A percentile compares a stretch with the other conserved stretches of the same genome.
phyloP scores from a whole-genome alignment of 768 basidiomycete genomes.

The Boletus fagicola region DNA sequence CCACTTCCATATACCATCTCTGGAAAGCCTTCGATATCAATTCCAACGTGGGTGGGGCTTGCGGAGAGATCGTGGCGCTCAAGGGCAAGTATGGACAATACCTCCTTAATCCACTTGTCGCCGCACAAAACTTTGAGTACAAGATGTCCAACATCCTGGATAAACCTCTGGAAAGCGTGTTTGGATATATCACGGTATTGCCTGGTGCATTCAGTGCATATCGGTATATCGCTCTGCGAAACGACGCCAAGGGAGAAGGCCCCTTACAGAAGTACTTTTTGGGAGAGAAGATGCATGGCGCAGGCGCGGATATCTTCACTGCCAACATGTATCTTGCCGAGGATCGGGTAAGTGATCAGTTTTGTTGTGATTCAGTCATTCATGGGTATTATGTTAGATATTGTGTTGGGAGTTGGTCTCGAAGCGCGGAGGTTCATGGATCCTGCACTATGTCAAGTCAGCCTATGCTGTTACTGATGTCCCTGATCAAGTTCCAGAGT shows the following conservation, averaged over 20 bases:
- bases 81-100: constrained; percentile 82
- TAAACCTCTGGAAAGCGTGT: constrained; percentile 85
- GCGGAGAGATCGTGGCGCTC: constrained; percentile 92
- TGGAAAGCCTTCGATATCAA: constrained; percentile 97
- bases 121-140: constrained; percentile 93
- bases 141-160: constrained; percentile 94
- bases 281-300: constrained; percentile 92
- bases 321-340: constrained; percentile 97
- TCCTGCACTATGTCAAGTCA: constrained; percentile 93
- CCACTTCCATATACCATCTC: constrained; percentile 85
- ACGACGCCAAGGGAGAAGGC: constrained; percentile 78
- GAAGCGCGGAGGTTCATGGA: constrained; percentile 89
- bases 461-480: constrained; percentile 93
- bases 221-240: constrained; percentile 87
- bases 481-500: constrained; percentile 90
- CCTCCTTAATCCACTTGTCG: constrained; percentile 82
- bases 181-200: constrained; percentile 93
- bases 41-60: constrained; percentile 87
- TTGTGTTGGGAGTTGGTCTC: constrained; percentile 97
- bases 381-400: constrained; percentile 50
- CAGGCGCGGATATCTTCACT: constrained; percentile 87
- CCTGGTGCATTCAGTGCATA: constrained; percentile 94
- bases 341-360: constrained; percentile 55
- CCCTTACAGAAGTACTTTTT: constrained; percentile 95
- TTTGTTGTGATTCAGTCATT: background rate